phyloP scores from a whole-genome alignment of 345 rosid species.

The Hypericum perforatum region DNA sequence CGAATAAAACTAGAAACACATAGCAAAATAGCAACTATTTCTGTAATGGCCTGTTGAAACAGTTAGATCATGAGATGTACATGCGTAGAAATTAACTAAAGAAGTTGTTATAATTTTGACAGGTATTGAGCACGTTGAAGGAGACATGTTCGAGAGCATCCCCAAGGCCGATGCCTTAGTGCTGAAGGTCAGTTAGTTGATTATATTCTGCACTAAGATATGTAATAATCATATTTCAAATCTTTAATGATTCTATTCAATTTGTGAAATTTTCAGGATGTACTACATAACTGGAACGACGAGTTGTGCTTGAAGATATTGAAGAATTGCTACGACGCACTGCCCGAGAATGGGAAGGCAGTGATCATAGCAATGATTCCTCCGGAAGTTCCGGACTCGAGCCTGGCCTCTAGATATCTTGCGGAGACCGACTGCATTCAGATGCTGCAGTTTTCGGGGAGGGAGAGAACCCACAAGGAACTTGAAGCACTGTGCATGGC shows the following conservation, averaged over 20 bases:
- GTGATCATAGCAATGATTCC: conserved; percentile 36
- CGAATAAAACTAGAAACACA: no score
- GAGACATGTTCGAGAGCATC: conserved; percentile 17
- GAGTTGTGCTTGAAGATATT: conserved; percentile 38
- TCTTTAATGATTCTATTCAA: background rate
- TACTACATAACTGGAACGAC: conserved; percentile 33
- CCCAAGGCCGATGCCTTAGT: conserved; percentile 17
- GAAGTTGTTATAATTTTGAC: background rate
- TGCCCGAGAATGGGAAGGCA: conserved; percentile 33
- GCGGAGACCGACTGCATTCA: conserved; percentile 29
- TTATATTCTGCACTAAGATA: background rate
- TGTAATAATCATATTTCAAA: no score
- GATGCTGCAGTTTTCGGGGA: conserved; percentile 26
- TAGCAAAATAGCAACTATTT: no score
- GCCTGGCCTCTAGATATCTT: conserved; percentile 19
- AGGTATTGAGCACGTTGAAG: conserved; percentile 26
- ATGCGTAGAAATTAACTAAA: no score
- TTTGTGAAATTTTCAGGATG: conserved; percentile 21
- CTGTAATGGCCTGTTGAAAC: no score
- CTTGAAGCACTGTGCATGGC: conserved; percentile 19
- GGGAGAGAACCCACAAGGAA: conserved; percentile 35
- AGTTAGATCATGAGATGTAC: no score
- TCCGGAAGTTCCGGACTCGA: conserved; percentile 26
- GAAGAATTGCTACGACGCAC: conserved; percentile 29
- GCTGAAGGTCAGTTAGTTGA: conserved; percentile 12